Base-by-base conservation (phyloP, 495 filamentous ascomycete species). In the Echria macrotheca region DNA sequence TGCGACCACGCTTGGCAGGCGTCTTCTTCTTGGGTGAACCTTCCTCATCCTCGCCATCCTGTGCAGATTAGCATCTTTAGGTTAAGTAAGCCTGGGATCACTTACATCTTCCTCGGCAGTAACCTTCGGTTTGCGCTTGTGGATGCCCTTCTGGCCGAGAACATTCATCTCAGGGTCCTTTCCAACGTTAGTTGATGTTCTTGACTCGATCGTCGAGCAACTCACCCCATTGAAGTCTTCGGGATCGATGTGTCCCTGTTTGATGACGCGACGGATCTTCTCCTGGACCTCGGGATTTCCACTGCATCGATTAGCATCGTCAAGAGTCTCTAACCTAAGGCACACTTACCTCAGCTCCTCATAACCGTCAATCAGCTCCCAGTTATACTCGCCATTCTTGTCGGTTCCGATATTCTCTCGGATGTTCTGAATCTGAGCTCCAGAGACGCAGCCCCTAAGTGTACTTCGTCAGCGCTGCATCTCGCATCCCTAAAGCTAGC, bases 371-470 rank as follows among this genome's bases (percentile, higher is more conserved):
- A 88, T 45, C 28, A 59, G 42, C 23, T 74, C 64, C 52, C 66
- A 70, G 15, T 77, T 55, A 25, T 71, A 70, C 17, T 55, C 60
- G 17, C 68, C 69, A n/a, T n/a, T n/a, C n/a, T n/a, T n/a, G 4
- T 68, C 57, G 5, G 47, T 58, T 15, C 58, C 59, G 37, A 80
- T 63, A 5, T 43, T 38, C 2, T 77, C 70, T 24, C 73, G 72
- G 35, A 86, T 54, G 52, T 84, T 81, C 32, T 53, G 21, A 46
- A 91, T 68, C 42, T 80, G 69, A 22, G 66, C 61, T 1, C 86
- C 85, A 7, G 87, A 90, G 26, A 84, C 75, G 49, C 88, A 94
- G n/a, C 87, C 88, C 87, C 87, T 91, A n/a, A n/a, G n/a, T n/a
- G n/a, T n/a, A n/a, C n/a, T n/a, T n/a, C n/a, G n/a, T n/a, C n/a